phyloP scores from a whole-genome alignment of 2,329 filamentous ascomycete genomes.

The Helicocarpus griseus region DNA sequence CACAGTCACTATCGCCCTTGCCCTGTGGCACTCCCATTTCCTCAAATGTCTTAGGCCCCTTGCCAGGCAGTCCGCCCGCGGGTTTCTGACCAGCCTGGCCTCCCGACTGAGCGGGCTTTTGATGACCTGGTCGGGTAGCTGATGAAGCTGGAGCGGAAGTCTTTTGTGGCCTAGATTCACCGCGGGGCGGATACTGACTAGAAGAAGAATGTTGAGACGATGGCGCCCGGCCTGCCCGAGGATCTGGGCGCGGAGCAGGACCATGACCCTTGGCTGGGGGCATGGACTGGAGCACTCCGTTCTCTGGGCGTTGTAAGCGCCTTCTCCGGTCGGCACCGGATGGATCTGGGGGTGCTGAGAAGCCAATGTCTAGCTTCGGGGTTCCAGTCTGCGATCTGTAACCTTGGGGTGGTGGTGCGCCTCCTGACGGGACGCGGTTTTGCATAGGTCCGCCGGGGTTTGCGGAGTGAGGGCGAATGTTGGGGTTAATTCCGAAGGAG shows the following conservation, averaged over 20 bases:
- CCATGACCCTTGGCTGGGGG: slow-evolving; percentile 15
- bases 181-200: slow-evolving; percentile 8
- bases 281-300: slow-evolving; percentile 6
- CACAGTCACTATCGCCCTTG: slow-evolving; percentile 83
- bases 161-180: slow-evolving; percentile 9
- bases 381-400: slow-evolving; percentile 23
- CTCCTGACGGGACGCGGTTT: slow-evolving; percentile 22
- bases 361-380: slow-evolving; percentile 38
- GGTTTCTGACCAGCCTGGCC: slow-evolving; percentile 15
- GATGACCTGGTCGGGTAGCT: slow-evolving; percentile 28
- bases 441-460: slow-evolving; percentile 13
- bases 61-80: slow-evolving; percentile 40
- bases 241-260: slow-evolving; percentile 9
- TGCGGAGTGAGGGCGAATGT: slow-evolving; percentile 33
- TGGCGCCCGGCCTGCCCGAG: not conserved
- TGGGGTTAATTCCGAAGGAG: slow-evolving; percentile 41
- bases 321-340: slow-evolving; percentile 28
- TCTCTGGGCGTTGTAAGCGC: slow-evolving; percentile 32
- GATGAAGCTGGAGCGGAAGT: slow-evolving; percentile 9
- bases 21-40: slow-evolving; percentile 90
- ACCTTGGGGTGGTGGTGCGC: slow-evolving; percentile 17
- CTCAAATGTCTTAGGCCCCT: slow-evolving; percentile 91
- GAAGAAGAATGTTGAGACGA: not conserved
- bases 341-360: slow-evolving; percentile 36
- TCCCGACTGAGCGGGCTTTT: slow-evolving; percentile 22